Evolutionary conservation across 164 flowering plant species (phyloP), one percentile per base, ranked within the genome.

Genomic region (Protea cynaroides): DNA sequence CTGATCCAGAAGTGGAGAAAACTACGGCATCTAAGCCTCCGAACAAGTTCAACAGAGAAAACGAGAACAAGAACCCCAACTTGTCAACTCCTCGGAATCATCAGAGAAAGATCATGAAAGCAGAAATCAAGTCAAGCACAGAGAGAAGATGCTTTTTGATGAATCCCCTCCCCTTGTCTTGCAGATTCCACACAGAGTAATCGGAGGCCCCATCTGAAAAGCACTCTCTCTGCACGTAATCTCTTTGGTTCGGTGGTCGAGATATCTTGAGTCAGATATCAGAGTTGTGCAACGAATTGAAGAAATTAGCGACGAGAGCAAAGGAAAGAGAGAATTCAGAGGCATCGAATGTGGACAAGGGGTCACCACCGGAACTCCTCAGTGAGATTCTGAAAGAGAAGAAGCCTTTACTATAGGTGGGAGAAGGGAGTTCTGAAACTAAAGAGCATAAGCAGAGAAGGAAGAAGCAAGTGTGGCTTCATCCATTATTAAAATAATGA

Each of bases 271-370:
- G 67, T 61, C 96, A 91, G 67, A 81, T 94, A 14, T 66, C 93
- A 0, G 97, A 89, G 10, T 91, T 94, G 56, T 86, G 94, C 75
- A 76, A 65, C 57, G 97, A 94, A 46, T 59, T 94, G 79, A 94
- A 94, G 90, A 86, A 77, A 64, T 18, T 94, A 81, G 88, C 94
- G 0, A 71, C 70, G 17, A 82, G 81, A 67, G 67, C 74, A 0
- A 79, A 71, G 54, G 87, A 83, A 50, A 73, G 71, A 60, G 90
- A 80, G 63, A 72, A 61, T 23, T 69, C 54, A 63, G 81, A 75
- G 74, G 60, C 64, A 25, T 25, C 25, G 52, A 50, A 55, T 25
- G 65, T 38, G 29, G n/a, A n/a, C n/a, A 23, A 25, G 63, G 47
- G 56, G 5, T 29, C 34, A 2, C 2, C 34, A 2, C 34, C 2